A percentile compares a stretch with the other conserved stretches of the same genome.
Evolutionary conservation across 148 eudicot species (phyloP).

Genomic region (Silene conica): DNA sequence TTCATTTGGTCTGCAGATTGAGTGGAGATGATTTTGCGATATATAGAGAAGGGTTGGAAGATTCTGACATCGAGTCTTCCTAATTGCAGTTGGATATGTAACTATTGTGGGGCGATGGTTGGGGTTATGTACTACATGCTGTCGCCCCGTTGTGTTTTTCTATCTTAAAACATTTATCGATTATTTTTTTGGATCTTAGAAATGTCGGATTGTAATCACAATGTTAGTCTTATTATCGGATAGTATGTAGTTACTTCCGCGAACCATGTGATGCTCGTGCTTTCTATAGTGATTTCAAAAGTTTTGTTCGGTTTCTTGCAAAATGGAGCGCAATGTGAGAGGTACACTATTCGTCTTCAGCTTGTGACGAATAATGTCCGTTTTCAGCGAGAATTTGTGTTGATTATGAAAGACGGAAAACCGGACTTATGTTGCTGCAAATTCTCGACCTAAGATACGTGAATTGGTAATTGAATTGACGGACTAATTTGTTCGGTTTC

Average conservation of each 20-base stretch:
- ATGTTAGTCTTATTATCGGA: neutral
- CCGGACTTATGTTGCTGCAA: no score
- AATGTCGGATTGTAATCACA: neutral
- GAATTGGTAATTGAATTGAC: no score
- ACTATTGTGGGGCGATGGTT: conserved; percentile 6
- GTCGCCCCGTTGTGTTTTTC: neutral
- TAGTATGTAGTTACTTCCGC: neutral
- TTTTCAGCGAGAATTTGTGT: no score
- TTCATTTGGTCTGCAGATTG: conserved; percentile 70
- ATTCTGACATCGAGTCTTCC: conserved; percentile 75
- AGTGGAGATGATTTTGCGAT: conserved; percentile 67
- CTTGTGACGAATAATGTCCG: no score
- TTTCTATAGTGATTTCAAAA: neutral
- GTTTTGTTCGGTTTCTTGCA: neutral
- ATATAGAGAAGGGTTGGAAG: conserved; percentile 65
- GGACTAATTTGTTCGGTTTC: neutral
- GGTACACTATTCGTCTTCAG: no score
- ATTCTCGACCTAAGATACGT: no score
- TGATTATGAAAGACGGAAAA: no score
- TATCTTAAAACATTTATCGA: neutral
- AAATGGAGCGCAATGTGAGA: no score
- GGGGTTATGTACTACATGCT: neutral
- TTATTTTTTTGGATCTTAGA: neutral
- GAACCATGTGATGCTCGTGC: neutral
- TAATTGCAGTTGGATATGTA: conserved; percentile 16